Evolutionary conservation across 768 basidiomycete genomes (phyloP).

Genomic region (Amanita exitialis): DNA sequence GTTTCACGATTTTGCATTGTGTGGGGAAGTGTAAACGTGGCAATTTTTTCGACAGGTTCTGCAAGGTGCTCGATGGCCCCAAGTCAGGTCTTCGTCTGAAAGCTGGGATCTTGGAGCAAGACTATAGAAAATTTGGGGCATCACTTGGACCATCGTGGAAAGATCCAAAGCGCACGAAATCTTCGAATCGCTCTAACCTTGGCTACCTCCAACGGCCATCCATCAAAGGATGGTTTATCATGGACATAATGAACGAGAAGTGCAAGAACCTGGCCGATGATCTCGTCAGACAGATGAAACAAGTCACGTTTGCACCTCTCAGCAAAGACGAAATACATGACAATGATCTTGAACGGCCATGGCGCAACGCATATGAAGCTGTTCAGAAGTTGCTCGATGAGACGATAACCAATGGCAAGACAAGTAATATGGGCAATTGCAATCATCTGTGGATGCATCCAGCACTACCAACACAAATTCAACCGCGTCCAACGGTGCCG

Average conservation of each 20-base stretch:
- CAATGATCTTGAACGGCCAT: slow-evolving; percentile 22
- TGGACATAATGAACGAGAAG: slow-evolving; percentile 16
- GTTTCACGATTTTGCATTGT: not conserved
- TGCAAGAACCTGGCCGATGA: slow-evolving; percentile 9
- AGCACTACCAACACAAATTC: not conserved
- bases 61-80: slow-evolving; percentile 45
- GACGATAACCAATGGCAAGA: not conserved
- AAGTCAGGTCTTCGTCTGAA: slow-evolving; percentile 48
- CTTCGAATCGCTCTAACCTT: not conserved
- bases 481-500: not conserved
- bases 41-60: slow-evolving; percentile 16
- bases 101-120: slow-evolving; percentile 16
- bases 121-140: slow-evolving; percentile 4
- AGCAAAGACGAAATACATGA: slow-evolving; percentile 10
- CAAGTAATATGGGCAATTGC: not conserved
- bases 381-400: slow-evolving; percentile 6
- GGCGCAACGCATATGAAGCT: slow-evolving; percentile 20
- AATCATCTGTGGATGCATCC: not conserved
- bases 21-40: slow-evolving; percentile 13
- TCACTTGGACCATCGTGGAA: slow-evolving; percentile 20
- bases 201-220: not conserved
- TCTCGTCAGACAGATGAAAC: slow-evolving; percentile 12
- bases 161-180: slow-evolving; percentile 17
- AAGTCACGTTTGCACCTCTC: slow-evolving; percentile 11
- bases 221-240: slow-evolving; percentile 16